Conservation (phyloP, 1,284 basidiomycete species). For the Tilletia walkeri region DNA sequence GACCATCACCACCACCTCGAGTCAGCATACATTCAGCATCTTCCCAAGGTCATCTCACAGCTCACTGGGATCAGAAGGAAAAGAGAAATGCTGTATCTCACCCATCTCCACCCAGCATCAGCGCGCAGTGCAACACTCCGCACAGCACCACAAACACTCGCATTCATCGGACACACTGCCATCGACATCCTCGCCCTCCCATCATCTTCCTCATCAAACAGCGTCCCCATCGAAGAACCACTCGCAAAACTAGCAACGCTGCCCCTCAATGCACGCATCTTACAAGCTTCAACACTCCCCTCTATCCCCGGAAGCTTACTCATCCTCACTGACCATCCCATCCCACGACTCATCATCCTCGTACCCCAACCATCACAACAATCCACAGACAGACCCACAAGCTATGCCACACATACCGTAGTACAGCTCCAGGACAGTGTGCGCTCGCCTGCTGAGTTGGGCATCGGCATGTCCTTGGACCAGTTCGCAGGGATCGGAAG, state of each 20-base stretch:
- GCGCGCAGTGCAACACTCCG: background rate
- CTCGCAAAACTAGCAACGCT: constrained; percentile 23
- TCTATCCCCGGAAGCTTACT: constrained; percentile 23
- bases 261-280: constrained; percentile 31
- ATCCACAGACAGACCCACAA: background rate
- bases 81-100: constrained; percentile 7
- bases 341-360: constrained; percentile 33
- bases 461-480: constrained; percentile 26
- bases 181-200: constrained; percentile 33
- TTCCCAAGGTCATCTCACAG: no score
- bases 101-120: background rate
- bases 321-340: constrained; percentile 45
- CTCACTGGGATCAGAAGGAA: background rate
- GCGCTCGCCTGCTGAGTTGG: constrained; percentile 38
- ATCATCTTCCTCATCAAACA: background rate
- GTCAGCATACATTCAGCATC: no score
- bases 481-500: constrained; percentile 17
- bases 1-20: no score
- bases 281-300: constrained; percentile 27
- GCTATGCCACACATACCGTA: constrained; percentile 24
- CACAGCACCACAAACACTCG: constrained; percentile 15
- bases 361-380: constrained; percentile 15
- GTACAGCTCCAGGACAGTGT: constrained; percentile 39
- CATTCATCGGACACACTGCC: constrained; percentile 32
- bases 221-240: background rate